Evolutionary conservation across 2,329 filamentous ascomycete genomes (phyloP).

Genomic region (Colletotrichum tanaceti): DNA sequence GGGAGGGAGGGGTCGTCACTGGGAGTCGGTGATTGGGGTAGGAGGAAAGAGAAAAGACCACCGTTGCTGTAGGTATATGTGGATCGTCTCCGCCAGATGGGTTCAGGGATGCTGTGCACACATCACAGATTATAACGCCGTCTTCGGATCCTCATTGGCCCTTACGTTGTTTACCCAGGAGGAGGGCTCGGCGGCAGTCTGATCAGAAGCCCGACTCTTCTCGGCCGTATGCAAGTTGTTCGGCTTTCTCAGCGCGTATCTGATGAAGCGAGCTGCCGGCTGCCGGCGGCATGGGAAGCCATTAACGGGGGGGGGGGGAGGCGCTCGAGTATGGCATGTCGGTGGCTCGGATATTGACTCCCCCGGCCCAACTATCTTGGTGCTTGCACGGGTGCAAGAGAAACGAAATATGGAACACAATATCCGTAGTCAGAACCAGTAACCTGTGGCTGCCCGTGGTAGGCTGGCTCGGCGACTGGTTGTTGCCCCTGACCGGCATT

Average conservation of each 20-base stretch:
- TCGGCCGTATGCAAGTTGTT: constrained; percentile 12
- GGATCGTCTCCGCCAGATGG: not conserved
- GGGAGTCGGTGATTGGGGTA: not conserved
- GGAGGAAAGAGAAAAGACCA: not conserved
- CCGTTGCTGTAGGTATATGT: not conserved
- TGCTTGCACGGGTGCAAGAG: not conserved
- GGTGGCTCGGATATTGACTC: not conserved
- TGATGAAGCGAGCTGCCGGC: not conserved
- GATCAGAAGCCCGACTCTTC: not conserved
- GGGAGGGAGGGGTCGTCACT: not conserved
- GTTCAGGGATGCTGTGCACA: not conserved
- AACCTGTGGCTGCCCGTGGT: not conserved
- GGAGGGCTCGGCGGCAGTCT: not conserved
- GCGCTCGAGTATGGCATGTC: not conserved
- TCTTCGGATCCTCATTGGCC: not conserved
- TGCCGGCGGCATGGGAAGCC: not conserved
- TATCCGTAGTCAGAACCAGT: not conserved
- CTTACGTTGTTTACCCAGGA: not conserved
- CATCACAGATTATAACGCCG: not conserved
- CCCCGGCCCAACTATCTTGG: not conserved
- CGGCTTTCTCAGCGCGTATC: not conserved
- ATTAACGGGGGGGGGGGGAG: no score
- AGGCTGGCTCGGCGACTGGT: not conserved
- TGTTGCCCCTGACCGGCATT: not conserved
- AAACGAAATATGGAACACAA: not conserved